Evolutionary conservation across 495 filamentous ascomycete genomes (phyloP).

Genomic region (Peziza echinospora): DNA sequence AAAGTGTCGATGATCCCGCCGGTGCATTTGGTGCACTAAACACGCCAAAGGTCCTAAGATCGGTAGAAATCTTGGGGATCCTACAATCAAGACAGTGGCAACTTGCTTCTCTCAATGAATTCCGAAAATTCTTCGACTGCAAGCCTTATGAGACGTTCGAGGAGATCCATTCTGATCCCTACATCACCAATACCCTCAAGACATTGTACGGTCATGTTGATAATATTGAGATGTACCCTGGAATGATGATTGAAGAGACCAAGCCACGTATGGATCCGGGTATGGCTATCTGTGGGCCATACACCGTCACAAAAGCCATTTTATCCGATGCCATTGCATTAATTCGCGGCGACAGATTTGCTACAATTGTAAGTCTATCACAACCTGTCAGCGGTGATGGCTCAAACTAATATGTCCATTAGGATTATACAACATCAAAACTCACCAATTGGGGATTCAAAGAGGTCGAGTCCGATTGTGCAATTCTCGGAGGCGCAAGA

Average conservation of each 20-base stretch:
- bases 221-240: slow-evolving; percentile 41
- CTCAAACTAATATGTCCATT: background rate
- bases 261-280: slow-evolving; percentile 23
- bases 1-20: slow-evolving; percentile 29
- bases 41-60: slow-evolving; percentile 34
- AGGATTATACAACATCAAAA: slow-evolving; percentile 45
- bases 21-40: slow-evolving; percentile 37
- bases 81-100: slow-evolving; percentile 39
- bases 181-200: slow-evolving; percentile 30
- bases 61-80: slow-evolving; percentile 40
- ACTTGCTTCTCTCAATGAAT: slow-evolving; percentile 37
- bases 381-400: background rate
- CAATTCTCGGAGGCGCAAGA: slow-evolving; percentile 34
- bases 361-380: slow-evolving; percentile 31
- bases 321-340: slow-evolving; percentile 64
- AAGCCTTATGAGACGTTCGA: slow-evolving; percentile 38
- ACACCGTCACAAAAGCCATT: slow-evolving; percentile 56
- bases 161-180: slow-evolving; percentile 38
- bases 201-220: slow-evolving; percentile 37
- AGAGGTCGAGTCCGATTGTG: slow-evolving; percentile 27
- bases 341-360: slow-evolving; percentile 78
- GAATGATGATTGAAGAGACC: slow-evolving; percentile 33
- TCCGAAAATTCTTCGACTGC: slow-evolving; percentile 38
- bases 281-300: slow-evolving; percentile 22
- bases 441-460: slow-evolving; percentile 64